phyloP scores from a whole-genome alignment of 768 basidiomycete species.

The Tulasnella sp. region DNA sequence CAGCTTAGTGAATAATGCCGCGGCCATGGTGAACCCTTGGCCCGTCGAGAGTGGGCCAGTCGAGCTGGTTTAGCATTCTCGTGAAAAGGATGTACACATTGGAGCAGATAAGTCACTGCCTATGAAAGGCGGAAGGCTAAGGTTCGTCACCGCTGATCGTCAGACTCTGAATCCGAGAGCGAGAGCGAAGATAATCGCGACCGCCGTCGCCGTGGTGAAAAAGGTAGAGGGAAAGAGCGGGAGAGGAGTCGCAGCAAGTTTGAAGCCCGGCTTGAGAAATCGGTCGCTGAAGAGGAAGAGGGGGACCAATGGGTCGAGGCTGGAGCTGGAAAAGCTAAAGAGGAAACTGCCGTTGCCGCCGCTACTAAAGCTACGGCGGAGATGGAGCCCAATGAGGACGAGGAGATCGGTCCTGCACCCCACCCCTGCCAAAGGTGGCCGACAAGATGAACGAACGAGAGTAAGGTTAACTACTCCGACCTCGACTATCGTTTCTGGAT shows the following conservation, averaged over 20 bases:
- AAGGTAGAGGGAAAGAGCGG: constrained; percentile 48
- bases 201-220: constrained; percentile 49
- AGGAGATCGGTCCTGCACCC: constrained; percentile 80
- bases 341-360: not conserved
- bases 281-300: constrained; percentile 38
- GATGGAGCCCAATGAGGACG: constrained; percentile 51
- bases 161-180: constrained; percentile 44
- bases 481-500: constrained; percentile 5
- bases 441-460: constrained; percentile 71
- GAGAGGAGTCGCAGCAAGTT: constrained; percentile 39
- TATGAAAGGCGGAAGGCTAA: too few relatives aligned
- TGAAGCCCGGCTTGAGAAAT: constrained; percentile 8
- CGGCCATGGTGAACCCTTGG: too few relatives aligned
- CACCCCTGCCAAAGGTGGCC: constrained; percentile 44
- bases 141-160: constrained; percentile 45
- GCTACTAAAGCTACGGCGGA: constrained; percentile 24
- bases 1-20: too few relatives aligned
- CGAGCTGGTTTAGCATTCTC: too few relatives aligned
- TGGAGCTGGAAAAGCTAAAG: constrained; percentile 35
- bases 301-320: constrained; percentile 60
- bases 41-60: too few relatives aligned
- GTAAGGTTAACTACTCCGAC: constrained; percentile 27
- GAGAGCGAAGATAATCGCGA: constrained; percentile 45
- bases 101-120: too few relatives aligned
- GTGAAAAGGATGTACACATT: too few relatives aligned